Evolutionary conservation across 305 asterid species (phyloP), one percentile per base, ranked within the genome.

Genomic region (Coffea humblotiana): DNA sequence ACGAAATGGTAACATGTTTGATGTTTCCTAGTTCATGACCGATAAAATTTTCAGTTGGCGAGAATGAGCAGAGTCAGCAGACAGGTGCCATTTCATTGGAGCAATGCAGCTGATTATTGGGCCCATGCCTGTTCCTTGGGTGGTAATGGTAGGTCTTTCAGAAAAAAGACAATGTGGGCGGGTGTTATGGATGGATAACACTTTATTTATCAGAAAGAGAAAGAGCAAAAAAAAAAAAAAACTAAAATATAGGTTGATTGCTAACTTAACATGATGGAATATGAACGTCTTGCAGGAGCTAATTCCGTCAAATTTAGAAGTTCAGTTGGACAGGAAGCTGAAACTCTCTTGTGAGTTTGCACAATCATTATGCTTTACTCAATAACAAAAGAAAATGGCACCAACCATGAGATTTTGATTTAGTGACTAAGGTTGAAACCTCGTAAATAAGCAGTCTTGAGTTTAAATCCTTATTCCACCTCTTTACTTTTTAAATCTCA

Each of bases 21-120:
- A 49, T 75, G 78, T 75, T 75, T 75, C 78, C 56, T 37, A 37
- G 54, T 75, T n/a, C 70, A 75, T 56, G 23, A 75, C 69, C 35
- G 45, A 37, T 35, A 12, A 11, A 56, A 1, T 29, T 19, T 69
- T 69, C 2, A 21, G 74, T 1, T 43, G 74, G 21, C 4, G 29
- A 29, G 19, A 65, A 65, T 65, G 70, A 65, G 6, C 11, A 29
- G 19, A 65, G 27, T 65, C 43, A 65, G 6, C 11, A 40, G 32
- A 19, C 54, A 19, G 29, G 13, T 29, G 27, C 64, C 77, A 51
- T 72, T 72, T 27, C 15, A 25, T 72, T 72, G 65, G 25, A 51
- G 48, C 65, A 64, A 73, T 32, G 27, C 8, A 3, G 47, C n/a
- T 37, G 15, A 27, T 27, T 27, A 5, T 8, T n/a, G 67, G 67